Base-by-base conservation (phyloP, 163 green algal species). In the Chlorella variabilis region DNA sequence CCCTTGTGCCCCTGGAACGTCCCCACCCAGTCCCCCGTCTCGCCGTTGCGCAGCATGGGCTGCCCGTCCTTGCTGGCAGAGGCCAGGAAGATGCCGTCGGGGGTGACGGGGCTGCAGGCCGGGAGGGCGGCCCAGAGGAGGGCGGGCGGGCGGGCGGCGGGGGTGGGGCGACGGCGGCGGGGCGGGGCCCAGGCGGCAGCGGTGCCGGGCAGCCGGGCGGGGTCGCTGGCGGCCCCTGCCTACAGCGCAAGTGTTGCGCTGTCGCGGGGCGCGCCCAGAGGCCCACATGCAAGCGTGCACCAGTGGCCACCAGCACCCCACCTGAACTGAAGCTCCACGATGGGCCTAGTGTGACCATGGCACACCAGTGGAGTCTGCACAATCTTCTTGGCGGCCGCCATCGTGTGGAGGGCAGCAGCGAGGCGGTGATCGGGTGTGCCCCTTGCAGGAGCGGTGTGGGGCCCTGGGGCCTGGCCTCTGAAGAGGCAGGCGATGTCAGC, bases 1-100 rank as follows among this genome's bases (percentile, higher is more conserved):
- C 97, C 97, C 89, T 99, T 98, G 83, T 99, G 97, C 7, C 97
- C 97, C 63, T 98, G 87, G 76, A 99, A 99, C 0, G 96, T 99
- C 6, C 97, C 97, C 27, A 99, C 96, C 97, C 97, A 99, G 85
- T 99, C 97, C 5, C 97, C 97, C 23, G 92, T 98, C 49, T 93
- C 90, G 29, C 95, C 97, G 77, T 98, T 94, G 4, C 97, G 91
- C 51, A 99, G 91, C 97, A 99, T 99, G 9, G 97, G 95, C 79
- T 97, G 92, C 3, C 95, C 95, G 91, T 99, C 97, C 87, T 99
- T 99, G 84, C 88, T 95, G 15, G 97, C 96, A 75, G 86, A 95
- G 9, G 97, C 94, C 58, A 99, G 82, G 82, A 99, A 99, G 68
- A 95, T 95, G 59, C 97, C 97, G 80, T 99, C 97, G 1, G 94